A percentile compares a stretch with the other conserved stretches of the same genome.
Conservation (phyloP, 2,329 filamentous ascomycete genomes). For the Furcasterigmium furcatum region DNA sequence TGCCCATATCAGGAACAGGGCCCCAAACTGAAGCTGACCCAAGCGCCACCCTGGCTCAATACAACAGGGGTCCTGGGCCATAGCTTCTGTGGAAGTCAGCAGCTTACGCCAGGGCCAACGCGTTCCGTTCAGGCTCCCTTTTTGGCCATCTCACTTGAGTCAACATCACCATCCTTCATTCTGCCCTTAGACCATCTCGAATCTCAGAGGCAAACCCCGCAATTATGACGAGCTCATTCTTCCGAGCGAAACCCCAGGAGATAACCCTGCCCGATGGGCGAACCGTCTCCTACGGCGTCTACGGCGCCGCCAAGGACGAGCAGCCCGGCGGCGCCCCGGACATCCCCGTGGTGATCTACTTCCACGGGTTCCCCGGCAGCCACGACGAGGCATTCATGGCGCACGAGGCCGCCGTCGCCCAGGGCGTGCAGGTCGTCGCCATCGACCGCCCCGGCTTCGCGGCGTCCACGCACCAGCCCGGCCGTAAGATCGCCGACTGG, state of each 20-base stretch:
- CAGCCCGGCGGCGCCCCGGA: background rate
- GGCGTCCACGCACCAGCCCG: constrained; percentile 29
- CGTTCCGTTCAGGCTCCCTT: too few relatives aligned
- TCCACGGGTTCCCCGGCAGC: constrained; percentile 38
- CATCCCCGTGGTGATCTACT: constrained; percentile 14
- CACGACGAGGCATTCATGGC: constrained; percentile 29
- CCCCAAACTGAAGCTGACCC: too few relatives aligned
- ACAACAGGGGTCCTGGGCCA: too few relatives aligned
- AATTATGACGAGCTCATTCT: background rate
- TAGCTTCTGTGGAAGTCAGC: too few relatives aligned
- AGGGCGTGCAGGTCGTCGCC: constrained; percentile 28
- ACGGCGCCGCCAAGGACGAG: background rate
- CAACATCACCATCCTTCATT: too few relatives aligned
- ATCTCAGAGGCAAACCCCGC: too few relatives aligned
- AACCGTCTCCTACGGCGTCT: background rate
- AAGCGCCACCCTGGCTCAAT: too few relatives aligned
- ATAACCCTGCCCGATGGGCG: constrained; percentile 2
- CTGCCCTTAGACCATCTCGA: too few relatives aligned
- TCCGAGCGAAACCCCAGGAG: background rate
- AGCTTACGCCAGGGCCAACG: too few relatives aligned
- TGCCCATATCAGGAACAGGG: too few relatives aligned
- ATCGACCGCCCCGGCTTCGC: constrained; percentile 39
- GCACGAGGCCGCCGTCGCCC: constrained; percentile 18
- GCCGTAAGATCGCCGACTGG: constrained; percentile 25
- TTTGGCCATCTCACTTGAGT: too few relatives aligned